A percentile compares a stretch with the other conserved stretches of the same genome.
phyloP scores from a whole-genome alignment of 2,329 filamentous ascomycete genomes.

The Peltaster fructicola region DNA sequence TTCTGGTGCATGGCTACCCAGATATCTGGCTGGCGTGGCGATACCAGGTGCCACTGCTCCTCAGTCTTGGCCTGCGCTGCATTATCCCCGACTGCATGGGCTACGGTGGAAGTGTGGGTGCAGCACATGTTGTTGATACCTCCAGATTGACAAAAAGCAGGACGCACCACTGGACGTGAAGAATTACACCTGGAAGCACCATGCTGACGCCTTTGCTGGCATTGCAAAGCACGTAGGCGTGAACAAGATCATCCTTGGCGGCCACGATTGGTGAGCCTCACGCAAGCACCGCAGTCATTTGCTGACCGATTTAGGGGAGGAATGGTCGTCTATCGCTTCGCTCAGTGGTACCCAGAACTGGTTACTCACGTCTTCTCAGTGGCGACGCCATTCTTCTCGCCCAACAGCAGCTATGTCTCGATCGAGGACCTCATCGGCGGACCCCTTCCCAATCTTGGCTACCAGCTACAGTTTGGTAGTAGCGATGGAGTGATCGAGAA shows the following conservation, averaged over 20 bases:
- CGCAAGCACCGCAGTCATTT: too few relatives aligned
- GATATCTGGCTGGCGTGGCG: conserved; percentile 77
- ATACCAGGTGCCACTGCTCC: conserved; percentile 64
- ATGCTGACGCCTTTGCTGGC: conserved; percentile 56
- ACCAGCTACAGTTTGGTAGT: conserved; percentile 60
- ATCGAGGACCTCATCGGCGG: conserved; percentile 41
- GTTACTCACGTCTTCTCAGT: conserved; percentile 60
- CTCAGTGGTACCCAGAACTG: conserved; percentile 55
- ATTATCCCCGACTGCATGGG: conserved; percentile 76
- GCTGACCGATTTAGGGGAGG: too few relatives aligned
- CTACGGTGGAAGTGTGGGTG: conserved; percentile 53
- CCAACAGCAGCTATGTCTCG: conserved; percentile 30
- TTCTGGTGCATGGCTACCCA: conserved; percentile 52
- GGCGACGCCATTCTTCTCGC: conserved; percentile 56
- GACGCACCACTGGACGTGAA: conserved; percentile 20
- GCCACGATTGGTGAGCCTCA: conserved; percentile 93
- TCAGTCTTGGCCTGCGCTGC: conserved; percentile 56
- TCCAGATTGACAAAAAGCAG: conserved; percentile 21
- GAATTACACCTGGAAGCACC: conserved; percentile 54
- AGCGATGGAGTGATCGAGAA: conserved; percentile 32
- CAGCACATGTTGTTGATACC: not conserved
- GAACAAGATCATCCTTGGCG: conserved; percentile 57
- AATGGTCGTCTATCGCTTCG: conserved; percentile 54
- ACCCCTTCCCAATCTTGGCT: conserved; percentile 52
- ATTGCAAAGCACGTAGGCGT: conserved; percentile 43